Evolutionary conservation across 192 early-diverging fungal genomes (phyloP), one percentile per base, ranked within the genome.

Genomic region (Phlyctochytrium bullatum): DNA sequence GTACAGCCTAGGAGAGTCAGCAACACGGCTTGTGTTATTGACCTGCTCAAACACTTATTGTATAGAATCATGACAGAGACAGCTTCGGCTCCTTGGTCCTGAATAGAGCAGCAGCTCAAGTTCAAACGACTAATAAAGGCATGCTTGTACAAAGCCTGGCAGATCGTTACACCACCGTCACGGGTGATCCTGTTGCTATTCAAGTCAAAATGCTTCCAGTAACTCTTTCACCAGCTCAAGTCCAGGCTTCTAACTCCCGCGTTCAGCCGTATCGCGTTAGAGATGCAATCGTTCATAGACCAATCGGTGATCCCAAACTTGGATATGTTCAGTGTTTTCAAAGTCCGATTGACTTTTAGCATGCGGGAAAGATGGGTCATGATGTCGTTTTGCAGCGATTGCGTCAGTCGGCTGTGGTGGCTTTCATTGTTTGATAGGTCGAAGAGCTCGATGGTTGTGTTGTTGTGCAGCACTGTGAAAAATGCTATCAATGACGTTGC

Each of bases 81-180:
- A 0, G 81, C 81, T 56, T 76, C 76, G 10, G 78, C 78, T 40
- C 81, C 81, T 66, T 83, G 78, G 58, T 83, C 76, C 66, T 80
- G 78, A 4, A 83, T 73, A 27, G 74, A 40, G 58, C 78, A 80
- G 59, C 72, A 78, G 53, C 72, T 75, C 17, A 83, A 73, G 50
- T 74, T 80, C 56, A 83, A 59, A 2, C 64, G 53, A 3, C 50
- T 58, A 31, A 83, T 36, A 16, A 66, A 68, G 0, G 67, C 52
- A 33, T 83, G 76, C n/a, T 66, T 70, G 50, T 80, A 65, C 36
- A 80, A 47, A 2, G 81, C 69, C 36, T 67, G 59, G 50, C 71
- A 83, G 2, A 83, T 32, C 2, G 74, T 67, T 1, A 76, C 76
- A 17, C 81, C 75, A 28, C 81, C 81, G 59, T 83, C 81, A 24